Percentiles rank a stretch among this genome's conserved stretches.
phyloP scores from a whole-genome alignment of 345 rosid genomes.

The Gossypium turneri region DNA sequence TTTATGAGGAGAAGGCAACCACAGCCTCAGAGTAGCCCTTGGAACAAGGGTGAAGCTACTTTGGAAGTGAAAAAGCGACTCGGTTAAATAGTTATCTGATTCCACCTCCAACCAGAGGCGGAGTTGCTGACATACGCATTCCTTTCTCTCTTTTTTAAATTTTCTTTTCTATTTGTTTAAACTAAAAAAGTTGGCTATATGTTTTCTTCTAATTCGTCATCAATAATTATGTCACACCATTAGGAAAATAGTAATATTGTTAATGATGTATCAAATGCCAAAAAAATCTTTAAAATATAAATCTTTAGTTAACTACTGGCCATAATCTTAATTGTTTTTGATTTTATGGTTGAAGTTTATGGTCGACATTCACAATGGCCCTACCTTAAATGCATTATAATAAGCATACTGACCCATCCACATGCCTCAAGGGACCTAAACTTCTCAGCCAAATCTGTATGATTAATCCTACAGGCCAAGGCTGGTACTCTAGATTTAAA shows the following conservation, averaged over 20 bases:
- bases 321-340: neutral
- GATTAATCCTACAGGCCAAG: neutral
- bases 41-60: slow-evolving; percentile 39
- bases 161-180: neutral
- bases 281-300: too few relatives aligned
- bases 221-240: neutral
- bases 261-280: too few relatives aligned
- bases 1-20: neutral
- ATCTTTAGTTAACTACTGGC: neutral
- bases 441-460: neutral
- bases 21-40: slow-evolving; percentile 42
- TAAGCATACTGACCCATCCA: neutral
- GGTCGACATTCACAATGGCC: slow-evolving; percentile 1
- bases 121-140: slow-evolving; percentile 8
- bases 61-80: slow-evolving; percentile 55
- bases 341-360: slow-evolving; percentile 1
- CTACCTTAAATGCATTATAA: neutral
- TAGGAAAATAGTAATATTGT: neutral
- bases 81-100: slow-evolving; percentile 22
- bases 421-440: neutral
- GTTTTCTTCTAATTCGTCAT: neutral
- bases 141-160: neutral
- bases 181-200: neutral
- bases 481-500: neutral
- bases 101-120: slow-evolving; percentile 23